phyloP scores from a whole-genome alignment of 2,329 filamentous ascomycete species.

The Helotiales sp. region DNA sequence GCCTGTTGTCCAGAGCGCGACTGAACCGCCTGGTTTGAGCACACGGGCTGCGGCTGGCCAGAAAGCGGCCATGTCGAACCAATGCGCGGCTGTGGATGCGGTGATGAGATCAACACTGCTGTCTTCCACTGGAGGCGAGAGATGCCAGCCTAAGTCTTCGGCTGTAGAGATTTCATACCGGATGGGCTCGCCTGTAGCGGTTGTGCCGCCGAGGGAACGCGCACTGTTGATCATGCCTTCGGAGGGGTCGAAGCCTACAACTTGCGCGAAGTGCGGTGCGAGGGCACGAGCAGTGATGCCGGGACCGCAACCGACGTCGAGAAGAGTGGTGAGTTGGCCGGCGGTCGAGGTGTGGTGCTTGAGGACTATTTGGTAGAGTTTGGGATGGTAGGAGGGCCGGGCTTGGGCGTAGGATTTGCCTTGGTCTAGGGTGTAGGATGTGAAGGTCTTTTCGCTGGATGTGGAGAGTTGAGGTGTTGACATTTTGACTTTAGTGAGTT shows the following conservation, averaged over 20 bases:
- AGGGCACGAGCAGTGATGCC: conserved; percentile 34
- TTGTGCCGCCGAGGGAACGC: conserved; percentile 20
- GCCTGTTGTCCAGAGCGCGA: conserved; percentile 49
- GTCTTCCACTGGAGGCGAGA: conserved; percentile 13
- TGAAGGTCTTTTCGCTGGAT: conserved; percentile 35
- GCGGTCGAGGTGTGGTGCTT: conserved; percentile 30
- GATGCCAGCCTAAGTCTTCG: conserved; percentile 31
- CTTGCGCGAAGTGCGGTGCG: conserved; percentile 30
- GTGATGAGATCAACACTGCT: conserved; percentile 36
- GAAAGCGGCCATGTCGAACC: conserved; percentile 54
- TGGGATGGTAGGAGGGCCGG: conserved; percentile 24
- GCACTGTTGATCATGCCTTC: conserved; percentile 35
- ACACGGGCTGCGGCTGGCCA: conserved; percentile 49
- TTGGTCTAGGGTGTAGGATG: conserved; percentile 31
- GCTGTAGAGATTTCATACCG: conserved; percentile 33
- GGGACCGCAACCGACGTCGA: conserved; percentile 41
- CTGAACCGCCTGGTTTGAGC: conserved; percentile 52
- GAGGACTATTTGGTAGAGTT: conserved; percentile 28
- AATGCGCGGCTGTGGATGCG: conserved; percentile 47
- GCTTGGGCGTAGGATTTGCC: conserved; percentile 34
- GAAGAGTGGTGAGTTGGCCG: conserved; percentile 29
- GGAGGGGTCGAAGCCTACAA: conserved; percentile 37
- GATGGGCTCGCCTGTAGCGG: conserved; percentile 19
- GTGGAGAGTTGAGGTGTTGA: conserved; percentile 6
- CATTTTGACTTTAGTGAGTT: not conserved